Evolutionary conservation across 768 basidiomycete genomes (phyloP), one percentile per base, ranked within the genome.

Genomic region (Tylopilus plumbeoviolaceoides): DNA sequence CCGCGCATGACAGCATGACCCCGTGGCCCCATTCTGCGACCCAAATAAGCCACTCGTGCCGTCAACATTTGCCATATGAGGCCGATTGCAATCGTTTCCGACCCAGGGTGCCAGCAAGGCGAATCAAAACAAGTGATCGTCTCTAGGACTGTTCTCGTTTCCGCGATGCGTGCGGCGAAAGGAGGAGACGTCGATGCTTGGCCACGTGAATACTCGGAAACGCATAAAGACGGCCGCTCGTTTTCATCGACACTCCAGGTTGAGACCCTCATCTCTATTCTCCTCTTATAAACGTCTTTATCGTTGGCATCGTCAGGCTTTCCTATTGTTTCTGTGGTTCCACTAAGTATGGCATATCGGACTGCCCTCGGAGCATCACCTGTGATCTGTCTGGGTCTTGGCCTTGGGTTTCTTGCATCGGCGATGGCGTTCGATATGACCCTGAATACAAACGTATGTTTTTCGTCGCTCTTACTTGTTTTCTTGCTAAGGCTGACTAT

Each of bases 401-500:
- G 50, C 1, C 33, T 63, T 48, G n/a, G 27, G 43, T 23, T 62
- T 23, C 27, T 25, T 18, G 33, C 49, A 25, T 64, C 55, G 15
- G 59, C 27, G 39, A 55, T 55, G 47, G 66, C 56, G 12, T 66
- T 66, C n/a, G 56, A 66, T 45, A 66, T 66, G 67, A 27, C 56
- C 12, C 42, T 46, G 44, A 62, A 54, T 21, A 51, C 62, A 28
- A 66, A 66, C n/a, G 65, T 66, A 28, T 7, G 64, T 55, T 5
- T 50, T 40, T 40, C 36, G n/a, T 18, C n/a, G n/a, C 17, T 40
- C 20, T 21, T 6, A 11, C n/a, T 17, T 1, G 36, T 17, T 38
- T n/a, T 11, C 7, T 44, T 33, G 47, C 28, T 4, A 2, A 18
- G 30, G 31, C 54, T 51, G 47, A 52, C 7, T 12, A 40, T 20